Conservation (phyloP, 192 early-diverging fungal genomes). For the Coemansia sp. region DNA sequence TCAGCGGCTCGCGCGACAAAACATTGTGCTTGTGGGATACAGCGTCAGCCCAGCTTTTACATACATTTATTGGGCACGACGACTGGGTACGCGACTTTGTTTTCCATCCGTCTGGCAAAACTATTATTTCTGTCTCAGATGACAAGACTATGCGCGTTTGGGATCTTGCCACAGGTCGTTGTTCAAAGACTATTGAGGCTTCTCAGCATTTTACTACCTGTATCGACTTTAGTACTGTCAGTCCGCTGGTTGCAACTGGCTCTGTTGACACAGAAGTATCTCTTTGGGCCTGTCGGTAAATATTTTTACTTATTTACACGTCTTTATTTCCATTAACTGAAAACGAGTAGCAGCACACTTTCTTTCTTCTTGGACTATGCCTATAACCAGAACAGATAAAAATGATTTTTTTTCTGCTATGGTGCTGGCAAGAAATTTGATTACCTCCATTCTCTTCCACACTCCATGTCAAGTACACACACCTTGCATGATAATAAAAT, state of each 20-base stretch:
- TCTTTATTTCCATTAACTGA: background rate
- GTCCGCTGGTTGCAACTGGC: slow-evolving; percentile 82
- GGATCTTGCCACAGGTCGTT: slow-evolving; percentile 84
- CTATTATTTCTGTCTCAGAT: slow-evolving; percentile 81
- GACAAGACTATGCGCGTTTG: slow-evolving; percentile 91
- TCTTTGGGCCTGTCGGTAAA: slow-evolving; percentile 72
- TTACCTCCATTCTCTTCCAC: background rate
- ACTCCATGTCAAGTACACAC: background rate
- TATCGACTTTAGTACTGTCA: slow-evolving; percentile 69
- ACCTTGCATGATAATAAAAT: background rate
- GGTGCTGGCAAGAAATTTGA: background rate
- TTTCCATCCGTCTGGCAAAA: slow-evolving; percentile 84
- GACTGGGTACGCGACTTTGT: slow-evolving; percentile 90
- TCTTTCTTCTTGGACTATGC: background rate
- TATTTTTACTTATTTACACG: too few species aligned
- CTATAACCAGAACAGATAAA: background rate
- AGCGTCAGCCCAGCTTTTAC: slow-evolving; percentile 66
- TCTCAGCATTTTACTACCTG: slow-evolving; percentile 90
- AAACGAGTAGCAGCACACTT: background rate
- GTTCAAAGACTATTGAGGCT: slow-evolving; percentile 82
- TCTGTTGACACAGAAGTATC: slow-evolving; percentile 79
- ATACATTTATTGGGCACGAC: slow-evolving; percentile 85
- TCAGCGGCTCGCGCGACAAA: slow-evolving; percentile 91
- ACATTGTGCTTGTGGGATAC: slow-evolving; percentile 88
- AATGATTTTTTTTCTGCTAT: background rate